These are phyloP conservation scores for Thielaviopsis punctulata DNA, from an alignment of 2,329 filamentous ascomycete genomes.

Conservation along the genomic window DNA sequence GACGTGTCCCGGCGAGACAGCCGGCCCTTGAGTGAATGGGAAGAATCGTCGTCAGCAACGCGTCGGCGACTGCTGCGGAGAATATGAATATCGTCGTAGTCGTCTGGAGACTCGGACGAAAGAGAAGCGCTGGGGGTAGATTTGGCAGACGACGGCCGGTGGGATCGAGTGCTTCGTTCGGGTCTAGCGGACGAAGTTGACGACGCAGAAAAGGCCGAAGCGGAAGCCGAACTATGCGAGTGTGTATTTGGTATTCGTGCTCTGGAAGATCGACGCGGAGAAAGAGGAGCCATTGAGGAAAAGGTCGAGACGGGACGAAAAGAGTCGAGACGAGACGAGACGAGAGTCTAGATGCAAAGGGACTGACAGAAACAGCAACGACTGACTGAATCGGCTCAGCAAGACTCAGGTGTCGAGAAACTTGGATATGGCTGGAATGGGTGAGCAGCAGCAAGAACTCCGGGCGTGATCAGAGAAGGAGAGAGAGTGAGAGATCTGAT, in stretches of 20 bases:
- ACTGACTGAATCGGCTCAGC: background rate
- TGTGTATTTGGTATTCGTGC: conserved; percentile 63
- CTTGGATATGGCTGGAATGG: background rate
- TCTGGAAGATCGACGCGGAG: conserved; percentile 80
- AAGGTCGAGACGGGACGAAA: conserved; percentile 18
- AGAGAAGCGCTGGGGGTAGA: conserved; percentile 57
- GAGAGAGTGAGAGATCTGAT: too few relatives aligned
- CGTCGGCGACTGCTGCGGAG: conserved; percentile 68
- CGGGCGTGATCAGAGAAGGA: too few relatives aligned
- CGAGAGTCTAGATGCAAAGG: too few relatives aligned
- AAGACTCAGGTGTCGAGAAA: background rate
- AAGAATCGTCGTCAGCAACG: conserved; percentile 43
- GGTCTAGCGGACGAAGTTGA: conserved; percentile 60
- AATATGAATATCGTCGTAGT: conserved; percentile 50
- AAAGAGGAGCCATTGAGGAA: conserved; percentile 40
- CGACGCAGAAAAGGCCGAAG: conserved; percentile 46
- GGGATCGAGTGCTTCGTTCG: conserved; percentile 56
- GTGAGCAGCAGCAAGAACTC: background rate
- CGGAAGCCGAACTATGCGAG: conserved; percentile 23
- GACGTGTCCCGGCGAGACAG: conserved; percentile 24
- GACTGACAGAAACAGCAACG: conserved; percentile 16
- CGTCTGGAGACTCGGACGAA: conserved; percentile 51
- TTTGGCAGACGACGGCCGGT: conserved; percentile 50
- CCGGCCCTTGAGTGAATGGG: conserved; percentile 1
- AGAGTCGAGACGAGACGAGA: conserved; percentile 14